Base-by-base conservation (phyloP, 1,139 yeast genomes). In the Yamadazyma blattariae region DNA sequence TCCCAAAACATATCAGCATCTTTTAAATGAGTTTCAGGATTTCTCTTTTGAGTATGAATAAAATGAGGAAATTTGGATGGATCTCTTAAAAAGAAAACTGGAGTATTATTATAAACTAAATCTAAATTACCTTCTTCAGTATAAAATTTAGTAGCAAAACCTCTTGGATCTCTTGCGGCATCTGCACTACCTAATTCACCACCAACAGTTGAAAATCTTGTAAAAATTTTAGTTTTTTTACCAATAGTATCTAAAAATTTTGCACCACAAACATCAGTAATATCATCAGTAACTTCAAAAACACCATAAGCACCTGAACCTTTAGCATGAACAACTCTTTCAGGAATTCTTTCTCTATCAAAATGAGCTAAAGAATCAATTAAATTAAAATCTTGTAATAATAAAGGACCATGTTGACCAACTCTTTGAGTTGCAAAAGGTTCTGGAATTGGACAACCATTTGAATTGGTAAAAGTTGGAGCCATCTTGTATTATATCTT, bases 41-140 rank as follows among this genome's bases (percentile, higher is more conserved):
- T 78, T 59, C 86, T 64, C 74, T 80, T 80, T 59, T 80, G 87
- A 25, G 95, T 83, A 71, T 87, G 95, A 56, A 87, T 86, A 58
- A 87, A 86, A 61, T 82, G 82, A 34, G 95, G 95, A 71, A 87
- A 87, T 71, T 87, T 85, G 40, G 84, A 71, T 42, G 95, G 95
- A 63, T 87, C 92, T 58, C 95, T 77, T 47, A 87, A 71, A 66
- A 87, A 87, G 64, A 87, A 87, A 38, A 87, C 77, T 21, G 96
- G 96, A 29, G 95, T 87, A 71, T 87, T 87, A 74, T 86, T 87
- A 72, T 81, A 84, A 26, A 87, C 96, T 71, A 85, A 81, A 69
- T 87, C 96, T 61, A 82, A 71, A 66, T 82, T 82, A 52, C 96
- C 96, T 61, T 86, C 92, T 52, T 85, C 89, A 34, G 95, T 87